Conservation (phyloP, 306 rosid genomes). For the Fragaria vesca region DNA sequence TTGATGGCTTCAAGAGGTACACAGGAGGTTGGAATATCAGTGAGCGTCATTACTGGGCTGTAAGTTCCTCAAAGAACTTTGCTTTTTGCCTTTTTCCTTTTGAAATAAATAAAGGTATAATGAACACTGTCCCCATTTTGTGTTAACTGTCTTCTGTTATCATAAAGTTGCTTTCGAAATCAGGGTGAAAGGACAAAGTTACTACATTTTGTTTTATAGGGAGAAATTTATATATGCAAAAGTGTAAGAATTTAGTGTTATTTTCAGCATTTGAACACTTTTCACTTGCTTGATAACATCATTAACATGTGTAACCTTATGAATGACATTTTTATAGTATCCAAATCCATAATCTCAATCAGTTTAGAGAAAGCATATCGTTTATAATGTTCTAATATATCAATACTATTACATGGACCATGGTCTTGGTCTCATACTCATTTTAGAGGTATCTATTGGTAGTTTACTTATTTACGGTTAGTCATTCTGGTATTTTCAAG, state of each 20-base stretch:
- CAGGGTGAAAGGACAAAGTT: slow-evolving; percentile 5
- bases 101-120: neutral
- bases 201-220: neutral
- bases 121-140: neutral
- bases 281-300: neutral
- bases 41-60: slow-evolving; percentile 64
- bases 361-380: neutral
- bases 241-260: neutral
- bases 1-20: slow-evolving; percentile 43
- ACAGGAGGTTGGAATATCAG: slow-evolving; percentile 52
- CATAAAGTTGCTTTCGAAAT: neutral
- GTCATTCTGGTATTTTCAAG: neutral
- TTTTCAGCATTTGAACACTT: neutral
- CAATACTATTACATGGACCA: neutral
- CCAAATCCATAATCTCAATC: neutral
- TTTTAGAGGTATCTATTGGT: neutral
- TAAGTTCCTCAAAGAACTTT: slow-evolving; percentile 16
- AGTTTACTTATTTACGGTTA: neutral
- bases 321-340: neutral
- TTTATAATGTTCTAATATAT: neutral
- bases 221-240: neutral
- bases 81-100: neutral
- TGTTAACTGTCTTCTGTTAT: neutral
- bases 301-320: neutral
- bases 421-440: neutral